Evolutionary conservation across 2,329 filamentous ascomycete species (phyloP), one percentile per base, ranked within the genome.

Genomic region (Teratosphaeriaceae sp.): DNA sequence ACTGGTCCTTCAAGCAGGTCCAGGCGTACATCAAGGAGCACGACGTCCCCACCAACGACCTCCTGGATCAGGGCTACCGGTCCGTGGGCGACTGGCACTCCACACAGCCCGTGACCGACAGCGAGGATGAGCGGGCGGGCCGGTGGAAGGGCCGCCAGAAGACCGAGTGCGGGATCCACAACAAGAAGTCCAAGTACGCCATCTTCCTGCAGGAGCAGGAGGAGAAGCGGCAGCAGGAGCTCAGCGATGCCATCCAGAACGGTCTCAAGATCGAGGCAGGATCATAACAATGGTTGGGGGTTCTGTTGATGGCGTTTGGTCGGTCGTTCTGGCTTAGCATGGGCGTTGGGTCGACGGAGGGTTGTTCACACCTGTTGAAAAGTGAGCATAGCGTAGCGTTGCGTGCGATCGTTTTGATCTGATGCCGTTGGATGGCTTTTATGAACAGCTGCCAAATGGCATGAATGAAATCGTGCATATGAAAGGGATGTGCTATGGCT

Each of bases 161-260:
- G 82, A 94, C 88, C 13, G 92, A 98, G 73, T 98, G 92, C 66
- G 92, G 92, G 37, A 97, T 98, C 62, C 92, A 98, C 79, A 97
- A 97, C 75, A 94, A 92, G 69, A 84, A 89, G 66, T 94, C 87
- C 45, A 83, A 88, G 55, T 98, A 97, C 61, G 85, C 88, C 9
- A 81, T 89, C 68, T 96, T 84, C 67, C 69, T 94, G 43, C 74
- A 76, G 57, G 80, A 88, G 48, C 78, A 85, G 66, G 82, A 88
- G 62, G 70, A 75, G 60, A 82, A 86, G 72, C 73, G 81, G 54
- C 76, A 79, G 50, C 69, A 77, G 54, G 74, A 72, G 31, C 56
- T 79, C 29, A 60, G 53, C 40, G 58, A 61, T 20, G 62, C 62
- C 21, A 62, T 65, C 36, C 41, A 56, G 21, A 49, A 54, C 26